Evolutionary conservation across 805 yeast genomes (phyloP).

Genomic region (Nakazawaea siamensis): DNA sequence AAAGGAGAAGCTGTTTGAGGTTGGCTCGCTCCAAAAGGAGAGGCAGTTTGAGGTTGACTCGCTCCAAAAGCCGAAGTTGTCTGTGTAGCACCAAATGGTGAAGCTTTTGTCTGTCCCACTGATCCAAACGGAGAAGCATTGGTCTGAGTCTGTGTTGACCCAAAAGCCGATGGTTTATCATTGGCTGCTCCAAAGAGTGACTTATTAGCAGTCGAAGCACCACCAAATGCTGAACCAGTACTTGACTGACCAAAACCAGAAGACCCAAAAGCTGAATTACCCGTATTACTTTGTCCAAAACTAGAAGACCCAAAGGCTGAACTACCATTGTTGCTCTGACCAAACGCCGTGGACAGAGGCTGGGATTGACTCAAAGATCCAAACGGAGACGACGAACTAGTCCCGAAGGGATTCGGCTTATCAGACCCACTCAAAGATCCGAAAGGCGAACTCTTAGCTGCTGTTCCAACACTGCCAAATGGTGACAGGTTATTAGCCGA

Average conservation of each 20-base stretch:
- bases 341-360: no score
- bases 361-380: conserved; percentile 14
- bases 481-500: conserved; percentile 7
- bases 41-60: conserved; percentile 8
- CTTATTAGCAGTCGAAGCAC: neutral
- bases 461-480: conserved; percentile 11
- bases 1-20: conserved; percentile 6
- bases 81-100: no score
- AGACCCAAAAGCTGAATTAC: conserved; percentile 13
- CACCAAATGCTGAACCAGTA: conserved; percentile 2
- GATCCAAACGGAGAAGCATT: conserved; percentile 9
- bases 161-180: neutral
- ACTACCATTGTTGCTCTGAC: conserved; percentile 14
- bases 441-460: conserved; percentile 4
- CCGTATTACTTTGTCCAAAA: conserved; percentile 9
- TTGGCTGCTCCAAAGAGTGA: neutral
- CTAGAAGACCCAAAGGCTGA: conserved; percentile 14
- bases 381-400: conserved; percentile 15
- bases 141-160: no score
- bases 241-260: conserved; percentile 11
- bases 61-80: conserved; percentile 9
- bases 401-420: no score
- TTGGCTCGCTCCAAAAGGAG: conserved; percentile 15
- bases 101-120: neutral
- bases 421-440: conserved; percentile 15